Evolutionary conservation across 2,329 filamentous ascomycete genomes (phyloP).

Genomic region (Paecilomyces sp.): DNA sequence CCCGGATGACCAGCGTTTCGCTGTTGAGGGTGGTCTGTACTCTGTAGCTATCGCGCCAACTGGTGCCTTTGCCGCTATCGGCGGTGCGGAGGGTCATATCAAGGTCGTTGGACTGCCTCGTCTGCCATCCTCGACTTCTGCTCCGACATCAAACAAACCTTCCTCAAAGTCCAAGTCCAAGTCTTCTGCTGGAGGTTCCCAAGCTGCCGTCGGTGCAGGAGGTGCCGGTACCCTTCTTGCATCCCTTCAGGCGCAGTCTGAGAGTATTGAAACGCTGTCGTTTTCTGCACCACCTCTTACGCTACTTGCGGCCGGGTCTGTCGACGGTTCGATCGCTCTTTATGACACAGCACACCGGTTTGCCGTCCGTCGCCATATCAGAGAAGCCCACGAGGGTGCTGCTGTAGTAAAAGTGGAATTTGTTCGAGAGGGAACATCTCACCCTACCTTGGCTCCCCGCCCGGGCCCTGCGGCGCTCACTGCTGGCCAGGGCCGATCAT

Average conservation of each 20-base stretch:
- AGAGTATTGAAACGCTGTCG: conserved; percentile 69
- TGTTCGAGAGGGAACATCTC: conserved; percentile 44
- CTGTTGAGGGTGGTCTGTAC: conserved; percentile 85
- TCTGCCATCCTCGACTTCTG: conserved; percentile 29
- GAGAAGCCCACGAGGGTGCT: conserved; percentile 76
- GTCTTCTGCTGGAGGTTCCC: conserved; percentile 31
- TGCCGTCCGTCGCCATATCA: conserved; percentile 74
- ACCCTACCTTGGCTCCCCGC: conserved; percentile 20
- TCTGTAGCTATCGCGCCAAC: conserved; percentile 76
- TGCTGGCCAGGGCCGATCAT: conserved; percentile 44
- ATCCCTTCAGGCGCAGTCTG: conserved; percentile 68
- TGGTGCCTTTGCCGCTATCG: conserved; percentile 72
- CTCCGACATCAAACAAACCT: conserved; percentile 33
- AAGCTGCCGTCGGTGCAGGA: conserved; percentile 26
- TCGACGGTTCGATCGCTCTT: conserved; percentile 66
- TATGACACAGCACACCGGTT: conserved; percentile 85
- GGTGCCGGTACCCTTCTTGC: conserved; percentile 70
- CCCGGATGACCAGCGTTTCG: conserved; percentile 78
- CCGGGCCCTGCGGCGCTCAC: conserved; percentile 17
- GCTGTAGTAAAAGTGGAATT: conserved; percentile 93
- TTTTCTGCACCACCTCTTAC: conserved; percentile 56
- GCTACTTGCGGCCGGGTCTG: conserved; percentile 56
- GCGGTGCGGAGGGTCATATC: conserved; percentile 80
- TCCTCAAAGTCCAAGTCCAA: conserved; percentile 47
- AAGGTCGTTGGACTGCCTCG: conserved; percentile 79